Conservation (phyloP, 768 basidiomycete genomes). For the Lentinula sp. region DNA sequence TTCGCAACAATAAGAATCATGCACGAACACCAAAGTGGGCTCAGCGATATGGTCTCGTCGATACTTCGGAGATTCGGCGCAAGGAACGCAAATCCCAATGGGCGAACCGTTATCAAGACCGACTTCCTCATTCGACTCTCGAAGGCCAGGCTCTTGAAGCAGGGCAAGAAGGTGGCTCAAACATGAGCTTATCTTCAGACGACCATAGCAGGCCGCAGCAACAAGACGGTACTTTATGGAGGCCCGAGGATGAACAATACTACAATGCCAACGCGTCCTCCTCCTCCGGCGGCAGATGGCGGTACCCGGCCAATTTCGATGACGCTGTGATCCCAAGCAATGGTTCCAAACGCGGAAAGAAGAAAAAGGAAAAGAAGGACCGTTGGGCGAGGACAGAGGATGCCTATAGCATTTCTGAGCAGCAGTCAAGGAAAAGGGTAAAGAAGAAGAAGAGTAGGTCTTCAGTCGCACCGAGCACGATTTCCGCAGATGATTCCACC, state of each 20-base stretch:
- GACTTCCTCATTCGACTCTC: constrained; percentile 61
- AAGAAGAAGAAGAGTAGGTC: constrained; percentile 60
- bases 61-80: constrained; percentile 71
- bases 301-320: constrained; percentile 80
- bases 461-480: constrained; percentile 29
- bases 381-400: constrained; percentile 85
- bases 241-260: constrained; percentile 67
- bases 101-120: constrained; percentile 83
- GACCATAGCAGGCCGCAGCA: constrained; percentile 25
- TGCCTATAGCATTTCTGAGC: constrained; percentile 57
- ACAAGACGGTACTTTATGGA: constrained; percentile 61
- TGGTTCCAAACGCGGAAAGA: constrained; percentile 34
- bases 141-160: constrained; percentile 73
- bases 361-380: constrained; percentile 80
- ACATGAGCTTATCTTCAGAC: constrained; percentile 29
- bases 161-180: constrained; percentile 59
- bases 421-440: constrained; percentile 41
- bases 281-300: constrained; percentile 61
- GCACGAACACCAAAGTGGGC: constrained; percentile 96
- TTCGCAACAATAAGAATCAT: constrained; percentile 92
- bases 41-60: constrained; percentile 82
- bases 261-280: constrained; percentile 40
- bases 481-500: constrained; percentile 28
- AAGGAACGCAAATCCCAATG: constrained; percentile 80
- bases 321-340: constrained; percentile 44